Conservation (phyloP, 2,329 filamentous ascomycete genomes). For the Periconia macrospinosa region DNA sequence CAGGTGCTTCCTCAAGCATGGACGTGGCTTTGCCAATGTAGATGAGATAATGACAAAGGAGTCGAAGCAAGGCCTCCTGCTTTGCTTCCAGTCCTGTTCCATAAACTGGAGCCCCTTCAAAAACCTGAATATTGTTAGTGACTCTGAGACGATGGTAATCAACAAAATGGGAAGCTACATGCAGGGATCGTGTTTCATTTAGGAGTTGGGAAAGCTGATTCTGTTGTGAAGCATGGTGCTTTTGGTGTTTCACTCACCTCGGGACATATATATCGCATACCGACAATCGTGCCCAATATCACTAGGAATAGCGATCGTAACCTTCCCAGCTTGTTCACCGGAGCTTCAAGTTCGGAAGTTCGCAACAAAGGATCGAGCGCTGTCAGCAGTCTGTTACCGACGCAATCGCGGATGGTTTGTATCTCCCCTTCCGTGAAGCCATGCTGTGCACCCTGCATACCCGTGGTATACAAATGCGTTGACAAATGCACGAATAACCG, state of each 20-base stretch:
- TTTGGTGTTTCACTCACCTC: slow-evolving; percentile 14
- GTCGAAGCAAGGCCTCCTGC: slow-evolving; percentile 15
- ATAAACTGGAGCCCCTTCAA: slow-evolving; percentile 1
- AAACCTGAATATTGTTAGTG: slow-evolving; percentile 3
- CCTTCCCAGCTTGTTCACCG: slow-evolving; percentile 15
- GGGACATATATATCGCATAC: slow-evolving; percentile 16
- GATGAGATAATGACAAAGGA: slow-evolving; percentile 21
- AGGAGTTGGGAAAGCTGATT: too few relatives aligned
- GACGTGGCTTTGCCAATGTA: slow-evolving; percentile 21
- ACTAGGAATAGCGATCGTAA: slow-evolving; percentile 17
- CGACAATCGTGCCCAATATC: slow-evolving; percentile 16
- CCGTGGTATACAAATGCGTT: slow-evolving; percentile 18
- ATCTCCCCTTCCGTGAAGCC: slow-evolving; percentile 18
- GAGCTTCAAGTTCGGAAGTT: slow-evolving; percentile 15
- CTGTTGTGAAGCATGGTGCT: too few relatives aligned
- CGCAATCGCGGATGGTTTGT: slow-evolving; percentile 15
- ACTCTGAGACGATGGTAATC: neutral
- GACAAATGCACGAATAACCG: slow-evolving; percentile 20
- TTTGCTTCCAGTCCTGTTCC: slow-evolving; percentile 8
- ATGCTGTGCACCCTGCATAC: slow-evolving; percentile 16
- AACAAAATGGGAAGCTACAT: too few relatives aligned
- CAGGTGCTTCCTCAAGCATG: slow-evolving; percentile 10
- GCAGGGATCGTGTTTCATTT: too few relatives aligned
- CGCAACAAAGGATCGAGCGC: slow-evolving; percentile 13
- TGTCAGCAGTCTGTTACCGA: slow-evolving; percentile 13